Base-by-base conservation (phyloP, 441 rosid species). In the Adansonia madagascariensis region DNA sequence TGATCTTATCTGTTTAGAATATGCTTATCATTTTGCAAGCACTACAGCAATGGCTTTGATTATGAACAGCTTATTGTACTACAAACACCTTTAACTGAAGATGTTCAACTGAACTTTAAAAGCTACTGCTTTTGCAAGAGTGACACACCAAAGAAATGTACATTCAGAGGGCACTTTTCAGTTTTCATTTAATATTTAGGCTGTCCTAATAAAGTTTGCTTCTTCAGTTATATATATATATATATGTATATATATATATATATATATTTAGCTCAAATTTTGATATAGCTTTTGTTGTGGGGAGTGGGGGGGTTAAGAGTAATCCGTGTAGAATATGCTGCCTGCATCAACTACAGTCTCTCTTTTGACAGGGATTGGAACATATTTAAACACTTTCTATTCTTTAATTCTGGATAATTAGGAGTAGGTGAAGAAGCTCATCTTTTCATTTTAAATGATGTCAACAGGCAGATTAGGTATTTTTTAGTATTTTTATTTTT, bases 311-410 rank as follows among this genome's bases (percentile, higher is more conserved):
- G 31, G 31, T 1, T 27, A 27, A 27, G 31, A 47, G 0, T 43
- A 65, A 65, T 65, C 71, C 31, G 3, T 22, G 72, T 6, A 68
- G 52, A 68, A 22, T 49, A 69, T 69, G 73, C 73, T 69, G 44
- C 44, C 20, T 22, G 63, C 43, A 68, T 68, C 72, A 47, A 22
- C 72, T 11, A 46, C 57, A 47, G 43, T 69, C 73, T 6, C 57
- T 69, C 15, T 22, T 14, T 24, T 24, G 43, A 69, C 15, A 22
- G 41, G 27, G 44, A 24, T 20, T 49, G 31, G 20, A 20, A 27
- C 22, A 52, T 15, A 27, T 15, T 70, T 50, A 70, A 27, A 27
- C 27, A 15, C 24, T 70, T 70, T 27, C 61, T 15, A 50, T 70
- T 50, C 15, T 70, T 52, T 52, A 52, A 52, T 52, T 31, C 15